Conservation (phyloP, 1,284 basidiomycete species). For the Peniophora sp. region DNA sequence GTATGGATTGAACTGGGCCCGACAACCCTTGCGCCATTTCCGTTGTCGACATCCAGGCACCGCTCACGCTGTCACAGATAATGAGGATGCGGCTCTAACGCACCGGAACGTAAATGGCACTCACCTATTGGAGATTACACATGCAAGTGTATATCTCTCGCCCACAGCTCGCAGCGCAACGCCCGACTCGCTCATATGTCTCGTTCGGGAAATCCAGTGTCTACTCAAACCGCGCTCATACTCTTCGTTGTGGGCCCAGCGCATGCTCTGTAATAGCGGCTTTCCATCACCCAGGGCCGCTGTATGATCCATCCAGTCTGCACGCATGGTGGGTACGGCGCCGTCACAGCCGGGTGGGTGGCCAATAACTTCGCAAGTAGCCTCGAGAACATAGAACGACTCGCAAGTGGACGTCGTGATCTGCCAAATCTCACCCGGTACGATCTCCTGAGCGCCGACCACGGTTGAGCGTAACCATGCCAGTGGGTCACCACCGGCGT, state of each 20-base stretch:
- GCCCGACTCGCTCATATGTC: slow-evolving; percentile 34
- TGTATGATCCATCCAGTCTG: slow-evolving; percentile 61
- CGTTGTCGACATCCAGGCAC: slow-evolving; percentile 51
- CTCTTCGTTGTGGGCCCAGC: slow-evolving; percentile 63
- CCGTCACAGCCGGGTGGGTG: slow-evolving; percentile 12
- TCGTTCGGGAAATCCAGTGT: slow-evolving; percentile 44
- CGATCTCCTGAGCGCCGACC: slow-evolving; percentile 39
- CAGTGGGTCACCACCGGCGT: slow-evolving; percentile 13
- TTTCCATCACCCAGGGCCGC: slow-evolving; percentile 12
- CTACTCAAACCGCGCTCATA: slow-evolving; percentile 60
- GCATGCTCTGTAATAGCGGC: slow-evolving; percentile 30
- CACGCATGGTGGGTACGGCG: slow-evolving; percentile 27
- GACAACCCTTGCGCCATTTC: slow-evolving; percentile 62
- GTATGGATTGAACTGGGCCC: slow-evolving; percentile 27
- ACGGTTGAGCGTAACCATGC: slow-evolving; percentile 29
- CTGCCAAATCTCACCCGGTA: slow-evolving; percentile 52
- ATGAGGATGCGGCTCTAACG: neutral
- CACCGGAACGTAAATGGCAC: neutral
- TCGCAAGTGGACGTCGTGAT: slow-evolving; percentile 30
- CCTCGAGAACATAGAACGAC: slow-evolving; percentile 48
- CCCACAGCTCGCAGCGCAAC: slow-evolving; percentile 39
- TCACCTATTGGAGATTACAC: slow-evolving; percentile 60
- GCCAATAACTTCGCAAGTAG: slow-evolving; percentile 66
- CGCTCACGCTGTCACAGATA: slow-evolving; percentile 43
- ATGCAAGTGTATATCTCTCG: slow-evolving; percentile 54